Percentiles rank a stretch among this genome's conserved stretches.
These are phyloP conservation scores for Aspergillus sojae DNA, from an alignment of 2,329 filamentous ascomycete genomes.

Conservation along the genomic window DNA sequence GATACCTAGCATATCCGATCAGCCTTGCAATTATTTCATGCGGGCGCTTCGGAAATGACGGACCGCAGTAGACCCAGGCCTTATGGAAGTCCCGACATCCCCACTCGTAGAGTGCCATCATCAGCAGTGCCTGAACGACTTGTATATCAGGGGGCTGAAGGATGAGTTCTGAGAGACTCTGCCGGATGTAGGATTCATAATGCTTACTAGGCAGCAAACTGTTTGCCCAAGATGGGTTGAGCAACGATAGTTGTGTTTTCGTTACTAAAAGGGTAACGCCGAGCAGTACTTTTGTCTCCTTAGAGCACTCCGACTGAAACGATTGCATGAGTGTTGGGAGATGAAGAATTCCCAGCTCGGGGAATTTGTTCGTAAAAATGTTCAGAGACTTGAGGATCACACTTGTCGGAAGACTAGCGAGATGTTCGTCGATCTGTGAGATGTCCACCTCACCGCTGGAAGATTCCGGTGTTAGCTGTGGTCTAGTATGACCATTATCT, in stretches of 20 bases:
- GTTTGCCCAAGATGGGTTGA: background rate
- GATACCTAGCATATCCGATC: background rate
- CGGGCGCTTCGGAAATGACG: background rate
- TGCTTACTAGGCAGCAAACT: background rate
- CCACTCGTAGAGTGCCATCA: conserved; percentile 6
- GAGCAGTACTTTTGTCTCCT: background rate
- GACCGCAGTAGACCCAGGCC: conserved; percentile 6
- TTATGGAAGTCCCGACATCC: conserved; percentile 6
- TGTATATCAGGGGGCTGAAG: conserved; percentile 1
- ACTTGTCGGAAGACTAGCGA: background rate
- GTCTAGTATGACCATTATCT: too few relatives aligned
- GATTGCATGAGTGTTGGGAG: background rate
- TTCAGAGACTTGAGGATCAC: conserved; percentile 6
- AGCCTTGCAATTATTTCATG: background rate
- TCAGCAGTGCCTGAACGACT: conserved; percentile 3
- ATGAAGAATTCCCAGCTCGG: conserved; percentile 3
- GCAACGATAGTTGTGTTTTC: background rate
- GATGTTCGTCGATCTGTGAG: background rate
- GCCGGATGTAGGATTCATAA: background rate
- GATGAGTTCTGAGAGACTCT: background rate
- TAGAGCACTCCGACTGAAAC: background rate
- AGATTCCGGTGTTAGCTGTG: too few relatives aligned
- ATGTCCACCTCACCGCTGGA: background rate
- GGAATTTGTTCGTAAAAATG: conserved; percentile 8
- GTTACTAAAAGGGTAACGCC: conserved; percentile 1